Percentiles rank a stretch among this genome's conserved stretches.
Conservation (phyloP, 305 asterid genomes). For the Fraxinus xanthoxyloides region DNA sequence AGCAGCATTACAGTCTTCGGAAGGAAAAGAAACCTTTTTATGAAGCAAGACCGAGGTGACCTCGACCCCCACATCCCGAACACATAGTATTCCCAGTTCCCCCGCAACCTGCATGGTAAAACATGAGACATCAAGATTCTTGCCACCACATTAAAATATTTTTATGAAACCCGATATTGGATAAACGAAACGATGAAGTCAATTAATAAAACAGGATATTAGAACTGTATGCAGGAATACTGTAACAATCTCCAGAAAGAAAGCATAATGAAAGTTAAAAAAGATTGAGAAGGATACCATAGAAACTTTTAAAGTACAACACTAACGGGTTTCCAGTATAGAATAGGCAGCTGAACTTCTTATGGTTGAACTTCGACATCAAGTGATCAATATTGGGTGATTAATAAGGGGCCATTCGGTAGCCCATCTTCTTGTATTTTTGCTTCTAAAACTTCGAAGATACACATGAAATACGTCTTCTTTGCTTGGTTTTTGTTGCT, state of each 20-base stretch:
- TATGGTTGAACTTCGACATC: background rate
- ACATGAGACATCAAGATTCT: background rate
- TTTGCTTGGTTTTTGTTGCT: background rate
- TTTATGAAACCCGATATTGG: background rate
- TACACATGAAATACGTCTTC: background rate
- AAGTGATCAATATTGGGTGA: background rate
- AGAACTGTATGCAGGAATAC: background rate
- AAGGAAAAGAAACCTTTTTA: background rate
- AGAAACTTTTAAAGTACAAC: background rate
- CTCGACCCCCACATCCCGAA: slow-evolving; percentile 18
- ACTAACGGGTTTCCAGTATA: background rate
- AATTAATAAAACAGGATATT: background rate
- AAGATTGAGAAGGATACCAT: background rate
- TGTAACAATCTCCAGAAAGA: background rate
- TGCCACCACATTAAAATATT: background rate
- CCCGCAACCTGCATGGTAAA: slow-evolving; percentile 15
- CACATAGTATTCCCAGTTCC: slow-evolving; percentile 24
- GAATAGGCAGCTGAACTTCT: background rate
- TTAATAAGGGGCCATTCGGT: background rate
- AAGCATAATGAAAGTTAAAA: background rate
- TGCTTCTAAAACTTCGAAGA: background rate
- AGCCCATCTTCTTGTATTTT: background rate
- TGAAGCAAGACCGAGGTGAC: slow-evolving; percentile 7
- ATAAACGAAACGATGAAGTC: background rate
- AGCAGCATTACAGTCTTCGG: background rate